phyloP scores from a whole-genome alignment of 2,329 filamentous ascomycete species.

The Coniochaeta sp. region DNA sequence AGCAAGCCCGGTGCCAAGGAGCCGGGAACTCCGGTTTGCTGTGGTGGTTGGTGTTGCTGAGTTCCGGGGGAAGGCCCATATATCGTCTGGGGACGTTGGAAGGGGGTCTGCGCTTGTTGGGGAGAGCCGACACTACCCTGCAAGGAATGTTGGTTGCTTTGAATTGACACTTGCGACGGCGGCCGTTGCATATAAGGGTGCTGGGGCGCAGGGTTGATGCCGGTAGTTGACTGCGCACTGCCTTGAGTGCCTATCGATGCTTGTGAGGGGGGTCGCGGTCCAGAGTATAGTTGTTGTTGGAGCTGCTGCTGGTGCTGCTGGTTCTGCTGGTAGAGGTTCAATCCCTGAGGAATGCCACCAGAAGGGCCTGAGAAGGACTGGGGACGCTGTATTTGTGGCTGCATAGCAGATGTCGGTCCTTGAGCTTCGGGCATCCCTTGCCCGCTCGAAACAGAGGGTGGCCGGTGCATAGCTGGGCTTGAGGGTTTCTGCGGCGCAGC shows the following conservation, averaged over 20 bases:
- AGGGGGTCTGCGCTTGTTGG: neutral
- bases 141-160: neutral
- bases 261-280: neutral
- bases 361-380: neutral
- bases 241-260: neutral
- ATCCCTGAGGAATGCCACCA: neutral
- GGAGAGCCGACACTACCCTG: neutral
- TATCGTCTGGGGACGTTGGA: neutral
- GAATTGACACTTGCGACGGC: neutral
- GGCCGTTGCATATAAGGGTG: neutral
- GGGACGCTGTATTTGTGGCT: neutral
- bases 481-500: neutral
- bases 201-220: neutral
- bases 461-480: neutral
- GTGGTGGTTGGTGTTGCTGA: neutral
- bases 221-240: neutral
- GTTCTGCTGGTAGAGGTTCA: neutral
- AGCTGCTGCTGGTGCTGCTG: neutral
- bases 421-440: neutral
- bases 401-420: neutral
- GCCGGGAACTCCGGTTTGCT: neutral
- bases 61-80: neutral
- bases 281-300: neutral
- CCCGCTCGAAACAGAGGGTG: neutral
- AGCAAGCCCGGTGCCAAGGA: neutral